These are phyloP conservation scores for Xylaria sp. DNA, from an alignment of 2,329 filamentous ascomycete genomes.

Conservation along the genomic window DNA sequence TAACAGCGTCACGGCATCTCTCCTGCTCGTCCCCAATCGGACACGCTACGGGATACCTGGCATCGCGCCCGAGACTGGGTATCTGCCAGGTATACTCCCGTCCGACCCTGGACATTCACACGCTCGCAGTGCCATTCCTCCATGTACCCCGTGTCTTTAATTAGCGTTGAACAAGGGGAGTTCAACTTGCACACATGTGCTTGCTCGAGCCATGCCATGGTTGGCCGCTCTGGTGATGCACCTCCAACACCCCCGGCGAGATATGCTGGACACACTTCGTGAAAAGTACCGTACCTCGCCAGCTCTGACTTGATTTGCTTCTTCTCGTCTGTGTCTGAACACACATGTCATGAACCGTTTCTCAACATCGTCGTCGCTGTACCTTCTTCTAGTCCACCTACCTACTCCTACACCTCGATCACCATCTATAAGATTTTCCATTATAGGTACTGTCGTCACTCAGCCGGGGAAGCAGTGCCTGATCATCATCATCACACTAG, in stretches of 20 bases:
- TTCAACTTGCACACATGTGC: neutral
- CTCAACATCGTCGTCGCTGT: too few species aligned
- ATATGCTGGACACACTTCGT: constrained; percentile 12
- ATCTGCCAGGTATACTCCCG: neutral
- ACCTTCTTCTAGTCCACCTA: constrained; percentile 21
- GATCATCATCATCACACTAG: neutral
- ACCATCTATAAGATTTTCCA: constrained; percentile 18
- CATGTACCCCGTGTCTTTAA: neutral
- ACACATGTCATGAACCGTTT: too few species aligned
- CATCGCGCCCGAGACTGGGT: neutral
- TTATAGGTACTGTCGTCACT: neutral
- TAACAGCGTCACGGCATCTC: too few species aligned
- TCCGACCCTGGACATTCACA: neutral
- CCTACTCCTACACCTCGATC: constrained; percentile 13
- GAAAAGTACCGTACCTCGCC: constrained; percentile 18
- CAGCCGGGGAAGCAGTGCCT: neutral
- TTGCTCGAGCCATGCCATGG: neutral
- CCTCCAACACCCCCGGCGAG: constrained; percentile 8
- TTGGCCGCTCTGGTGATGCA: neutral
- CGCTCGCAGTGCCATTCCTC: neutral
- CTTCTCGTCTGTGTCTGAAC: constrained; percentile 21
- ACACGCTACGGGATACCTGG: neutral
- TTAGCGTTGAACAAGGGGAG: neutral
- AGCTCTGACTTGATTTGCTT: constrained; percentile 27
- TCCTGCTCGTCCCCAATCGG: neutral